A percentile compares a stretch with the other conserved stretches of the same genome.
Conservation (phyloP, 2,329 filamentous ascomycete species). For the Ophiostoma ulmi region DNA sequence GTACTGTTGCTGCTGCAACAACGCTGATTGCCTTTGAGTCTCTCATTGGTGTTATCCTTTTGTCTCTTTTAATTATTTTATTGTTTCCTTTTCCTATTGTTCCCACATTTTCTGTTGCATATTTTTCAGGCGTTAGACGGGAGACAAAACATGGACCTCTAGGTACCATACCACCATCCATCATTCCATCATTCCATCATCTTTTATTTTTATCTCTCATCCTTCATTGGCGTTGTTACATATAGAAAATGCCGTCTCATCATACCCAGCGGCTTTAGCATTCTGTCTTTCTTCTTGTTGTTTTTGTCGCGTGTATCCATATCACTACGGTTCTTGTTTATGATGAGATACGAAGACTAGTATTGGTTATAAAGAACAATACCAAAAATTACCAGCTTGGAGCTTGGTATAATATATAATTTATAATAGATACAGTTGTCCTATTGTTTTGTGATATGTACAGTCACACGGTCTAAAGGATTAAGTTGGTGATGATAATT, state of each 20-base stretch:
- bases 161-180: neutral
- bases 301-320: neutral
- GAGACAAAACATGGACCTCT: neutral
- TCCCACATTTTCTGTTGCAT: conserved; percentile 3
- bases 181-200: neutral
- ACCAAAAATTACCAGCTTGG: neutral
- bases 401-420: neutral
- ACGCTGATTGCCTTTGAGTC: neutral
- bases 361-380: neutral
- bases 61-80: neutral
- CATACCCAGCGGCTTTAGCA: conserved; percentile 13
- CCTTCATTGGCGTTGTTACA: conserved; percentile 9
- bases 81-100: neutral
- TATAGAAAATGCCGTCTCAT: conserved; percentile 15
- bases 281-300: neutral
- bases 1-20: neutral
- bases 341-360: neutral
- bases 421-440: neutral
- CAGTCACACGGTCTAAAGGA: neutral
- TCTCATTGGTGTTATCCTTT: neutral
- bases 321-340: neutral
- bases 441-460: too few relatives aligned
- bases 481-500: neutral
- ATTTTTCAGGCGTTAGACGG: neutral
- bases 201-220: neutral